These are phyloP conservation scores for Brachypodium distachyon DNA, from an alignment of 202 grass and related monocot genomes.

Conservation along the genomic window DNA sequence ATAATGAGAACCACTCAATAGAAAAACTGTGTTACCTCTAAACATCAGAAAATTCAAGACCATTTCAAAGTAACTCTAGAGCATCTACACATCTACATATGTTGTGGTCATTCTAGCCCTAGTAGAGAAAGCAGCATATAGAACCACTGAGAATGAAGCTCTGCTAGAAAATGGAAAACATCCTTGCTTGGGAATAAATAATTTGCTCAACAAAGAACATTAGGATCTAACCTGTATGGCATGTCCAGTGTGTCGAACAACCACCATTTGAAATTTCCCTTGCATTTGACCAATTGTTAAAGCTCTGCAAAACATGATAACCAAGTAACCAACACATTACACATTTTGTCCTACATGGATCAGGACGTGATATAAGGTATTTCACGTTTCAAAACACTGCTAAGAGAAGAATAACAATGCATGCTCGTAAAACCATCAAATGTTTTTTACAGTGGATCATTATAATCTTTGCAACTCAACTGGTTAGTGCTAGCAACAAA, in stretches of 20 bases:
- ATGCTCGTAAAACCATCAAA: slow-evolving; percentile 1
- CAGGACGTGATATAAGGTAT: not conserved
- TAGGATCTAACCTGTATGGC: slow-evolving; percentile 77
- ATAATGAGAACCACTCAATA: not conserved
- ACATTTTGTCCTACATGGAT: not conserved
- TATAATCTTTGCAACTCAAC: slow-evolving; percentile 10
- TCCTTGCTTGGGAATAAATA: not conserved
- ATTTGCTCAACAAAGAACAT: not conserved
- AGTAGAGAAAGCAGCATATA: not conserved
- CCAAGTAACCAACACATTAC: slow-evolving; percentile 13
- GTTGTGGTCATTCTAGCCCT: not conserved
- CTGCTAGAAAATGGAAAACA: not conserved
- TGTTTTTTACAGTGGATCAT: not conserved
- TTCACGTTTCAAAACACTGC: slow-evolving; percentile 1
- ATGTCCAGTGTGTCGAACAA: slow-evolving; percentile 91
- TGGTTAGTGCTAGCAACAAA: not conserved
- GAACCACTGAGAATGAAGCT: not conserved
- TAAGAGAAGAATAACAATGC: not conserved
- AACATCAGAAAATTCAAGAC: not conserved
- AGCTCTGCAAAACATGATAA: slow-evolving; percentile 48
- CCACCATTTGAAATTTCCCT: slow-evolving; percentile 98
- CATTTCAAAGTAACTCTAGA: not conserved
- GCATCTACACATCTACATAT: slow-evolving; percentile 9
- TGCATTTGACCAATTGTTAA: slow-evolving; percentile 99
- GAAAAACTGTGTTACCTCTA: not conserved